Conservation (phyloP, 106 monocot species). For the Allium fistulosum region DNA sequence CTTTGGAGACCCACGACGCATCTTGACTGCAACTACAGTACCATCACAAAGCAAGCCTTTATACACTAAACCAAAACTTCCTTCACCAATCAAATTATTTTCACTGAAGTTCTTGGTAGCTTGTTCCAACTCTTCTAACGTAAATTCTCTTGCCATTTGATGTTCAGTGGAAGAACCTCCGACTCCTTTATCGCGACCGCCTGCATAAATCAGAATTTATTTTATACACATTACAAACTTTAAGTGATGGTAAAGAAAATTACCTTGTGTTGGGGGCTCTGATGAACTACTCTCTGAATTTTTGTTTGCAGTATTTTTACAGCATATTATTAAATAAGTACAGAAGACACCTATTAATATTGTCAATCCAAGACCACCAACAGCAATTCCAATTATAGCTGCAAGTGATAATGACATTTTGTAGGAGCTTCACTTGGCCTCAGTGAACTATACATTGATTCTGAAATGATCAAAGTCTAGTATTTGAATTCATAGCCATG, state of each 20-base stretch:
- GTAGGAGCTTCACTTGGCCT: neutral
- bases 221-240: neutral
- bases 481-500: neutral
- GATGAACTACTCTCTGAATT: conserved; percentile 64
- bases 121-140: conserved; percentile 44
- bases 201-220: conserved; percentile 5
- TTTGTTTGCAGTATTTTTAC: conserved; percentile 20
- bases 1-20: conserved; percentile 22
- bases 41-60: conserved; percentile 70
- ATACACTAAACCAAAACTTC: conserved; percentile 67
- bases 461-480: conserved; percentile 12
- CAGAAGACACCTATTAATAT: conserved; percentile 16
- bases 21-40: conserved; percentile 62
- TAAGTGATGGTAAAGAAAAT: neutral
- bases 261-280: conserved; percentile 54
- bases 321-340: conserved; percentile 18
- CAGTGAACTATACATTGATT: conserved; percentile 40
- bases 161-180: neutral
- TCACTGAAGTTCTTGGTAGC: conserved; percentile 51
- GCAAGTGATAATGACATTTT: conserved; percentile 45
- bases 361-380: conserved; percentile 23
- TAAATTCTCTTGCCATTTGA: conserved; percentile 29
- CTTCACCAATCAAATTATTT: conserved; percentile 47
- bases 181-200: conserved; percentile 30
- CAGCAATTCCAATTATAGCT: conserved; percentile 37